Base-by-base conservation (phyloP, 2,329 filamentous ascomycete genomes). In the Aspergillus flavus region DNA sequence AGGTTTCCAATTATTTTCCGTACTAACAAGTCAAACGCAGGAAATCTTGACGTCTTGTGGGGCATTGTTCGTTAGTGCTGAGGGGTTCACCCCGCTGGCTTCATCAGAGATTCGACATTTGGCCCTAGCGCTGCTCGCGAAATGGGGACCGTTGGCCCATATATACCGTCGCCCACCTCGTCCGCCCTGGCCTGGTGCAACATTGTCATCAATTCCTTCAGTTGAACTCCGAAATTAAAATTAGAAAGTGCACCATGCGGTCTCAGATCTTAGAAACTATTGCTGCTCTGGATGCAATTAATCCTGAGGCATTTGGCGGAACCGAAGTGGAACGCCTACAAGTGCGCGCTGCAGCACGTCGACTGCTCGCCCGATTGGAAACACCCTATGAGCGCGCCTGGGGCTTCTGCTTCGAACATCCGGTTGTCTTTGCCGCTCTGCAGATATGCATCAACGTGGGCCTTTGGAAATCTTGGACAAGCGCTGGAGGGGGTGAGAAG, bases 361-460 rank as follows among this genome's bases (percentile, higher is more conserved):
- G 70, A 26, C 67, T 74, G 11, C 71, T 76, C 10, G 68, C 74
- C 1, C 63, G 73, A 12, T 62, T 77, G 21, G 74, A 77, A 60
- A 69, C 72, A 0, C 75, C 75, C 1, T 75, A 73, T 59, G 75
- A 77, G 58, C 72, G 73, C 23, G 71, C 69, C 2, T 75, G 71
- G 73, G 70, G 69, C 10, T 71, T 76, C 62, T 69, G 68, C 50
- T 72, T 72, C n/a, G 73, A 76, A 34, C 64, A 69, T 14, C 72
- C 75, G 5, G 69, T 73, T 6, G 67, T 76, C 10, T 72, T 72
- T 56, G 70, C 74, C 0, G 72, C 70, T 26, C 64, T 76, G 16
- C 70, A 76, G 58, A 71, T 69, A 19, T 70, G 69, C 36, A 73
- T 75, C 14, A 71, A 77, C 48, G 39, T 76, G 10, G 72, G 69